These are phyloP conservation scores for Geotrichum restrictum DNA, from an alignment of 1,139 yeast genomes.

Conservation along the genomic window DNA sequence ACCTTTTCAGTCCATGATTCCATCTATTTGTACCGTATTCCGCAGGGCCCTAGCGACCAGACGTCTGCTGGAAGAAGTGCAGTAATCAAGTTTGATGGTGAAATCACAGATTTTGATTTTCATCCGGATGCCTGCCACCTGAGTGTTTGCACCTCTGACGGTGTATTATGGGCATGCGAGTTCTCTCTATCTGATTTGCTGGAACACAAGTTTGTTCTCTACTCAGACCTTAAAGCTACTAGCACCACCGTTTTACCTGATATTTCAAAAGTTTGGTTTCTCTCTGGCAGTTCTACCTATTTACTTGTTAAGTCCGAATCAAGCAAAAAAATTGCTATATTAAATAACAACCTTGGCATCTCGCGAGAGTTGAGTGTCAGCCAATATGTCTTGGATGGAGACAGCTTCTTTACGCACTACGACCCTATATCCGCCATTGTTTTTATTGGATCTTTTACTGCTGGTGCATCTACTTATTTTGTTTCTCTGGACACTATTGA, in stretches of 20 bases:
- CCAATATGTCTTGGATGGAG: not conserved
- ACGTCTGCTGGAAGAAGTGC: conserved; percentile 3
- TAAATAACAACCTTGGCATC: not conserved
- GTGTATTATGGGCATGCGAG: not conserved
- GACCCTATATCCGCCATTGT: conserved; percentile 10
- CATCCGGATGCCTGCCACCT: conserved; percentile 4
- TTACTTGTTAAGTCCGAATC: not conserved
- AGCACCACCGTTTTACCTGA: not conserved
- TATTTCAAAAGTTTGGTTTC: conserved; percentile 11
- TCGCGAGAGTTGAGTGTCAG: conserved; percentile 1
- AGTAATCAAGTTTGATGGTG: conserved; percentile 12
- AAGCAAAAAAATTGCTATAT: not conserved
- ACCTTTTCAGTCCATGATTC: conserved; percentile 7
- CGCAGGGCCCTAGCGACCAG: conserved; percentile 4
- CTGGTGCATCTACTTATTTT: conserved; percentile 5
- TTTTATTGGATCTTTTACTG: conserved; percentile 8
- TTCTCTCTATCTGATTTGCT: conserved; percentile 9
- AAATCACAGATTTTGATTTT: conserved; percentile 9
- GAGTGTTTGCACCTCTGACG: not conserved
- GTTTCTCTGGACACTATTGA: not conserved
- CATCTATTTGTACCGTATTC: conserved; percentile 9
- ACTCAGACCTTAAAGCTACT: not conserved
- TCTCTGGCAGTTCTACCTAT: not conserved
- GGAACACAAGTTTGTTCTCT: conserved; percentile 1
- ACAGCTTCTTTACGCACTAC: conserved; percentile 1